Evolutionary conservation across 768 basidiomycete genomes (phyloP), one percentile per base, ranked within the genome.

Genomic region (Mycena belliarum): DNA sequence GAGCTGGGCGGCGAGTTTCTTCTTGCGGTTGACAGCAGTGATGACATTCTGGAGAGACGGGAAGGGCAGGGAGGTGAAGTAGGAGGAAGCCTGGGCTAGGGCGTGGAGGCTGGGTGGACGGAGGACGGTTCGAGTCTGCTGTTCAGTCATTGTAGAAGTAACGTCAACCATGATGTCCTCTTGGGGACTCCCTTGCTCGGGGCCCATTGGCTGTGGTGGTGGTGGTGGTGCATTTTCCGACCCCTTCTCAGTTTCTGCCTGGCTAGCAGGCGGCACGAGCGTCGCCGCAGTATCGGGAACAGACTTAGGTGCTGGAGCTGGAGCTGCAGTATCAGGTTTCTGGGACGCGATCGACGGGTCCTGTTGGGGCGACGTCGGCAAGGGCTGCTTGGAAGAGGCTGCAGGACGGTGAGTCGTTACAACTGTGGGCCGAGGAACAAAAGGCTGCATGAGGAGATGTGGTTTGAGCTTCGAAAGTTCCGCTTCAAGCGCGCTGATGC

Each of bases 401-500:
- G 33, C 33, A 9, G 33, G 29, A 14, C 29, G 7, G 29, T 32
- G 29, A 14, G 29, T 32, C 29, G 29, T 14, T 32, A 14, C 29
- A n/a, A n/a, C n/a, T n/a, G 35, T 26, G 2, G 47, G 44, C 21
- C 49, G 42, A 35, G 59, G 54, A 43, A 56, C 50, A 43, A 60
- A 56, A 28, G 86, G 82, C 46, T 86, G 83, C 79, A 89, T 83
- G 15, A 89, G 73, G 43, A 92, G 76, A 33, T 90, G 70, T 0
- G 90, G 90, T 45, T 84, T 83, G 29, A 92, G 78, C 59, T 83
- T 82, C 3, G 74, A 69, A 9, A 91, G 75, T 66, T 92, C 89
- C 12, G 77, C 65, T 71, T 91, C 89, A 0, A 92, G 77, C 2
- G 75, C 61, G 24, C 77, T 70, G 12, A 86, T 70, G 37, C 87